Evolutionary conservation across 768 basidiomycete genomes (phyloP), one percentile per base, ranked within the genome.

Genomic region (Lentinula boryana): DNA sequence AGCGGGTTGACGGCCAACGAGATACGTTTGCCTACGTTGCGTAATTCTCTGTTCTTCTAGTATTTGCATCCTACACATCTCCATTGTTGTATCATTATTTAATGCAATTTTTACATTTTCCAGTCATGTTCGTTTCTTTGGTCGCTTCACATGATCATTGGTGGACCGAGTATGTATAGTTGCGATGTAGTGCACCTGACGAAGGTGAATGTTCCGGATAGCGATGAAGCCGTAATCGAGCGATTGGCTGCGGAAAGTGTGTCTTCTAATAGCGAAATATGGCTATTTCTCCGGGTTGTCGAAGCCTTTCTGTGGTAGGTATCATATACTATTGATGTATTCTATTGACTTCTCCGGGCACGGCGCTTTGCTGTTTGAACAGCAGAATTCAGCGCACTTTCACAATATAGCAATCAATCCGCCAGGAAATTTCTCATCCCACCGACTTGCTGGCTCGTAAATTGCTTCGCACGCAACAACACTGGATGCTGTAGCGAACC

Each of bases 1-100:
- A 98, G 69, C 88, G 96, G 31, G 89, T 93, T 10, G 93, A 93
- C 18, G 91, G 88, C 10, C 86, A 88, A 18, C 87, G 89, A 69
- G 94, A 96, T 74, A 90, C 90, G 40, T 75, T 74, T 58, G 69
- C 72, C 12, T 75, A 74, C 44, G 73, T 75, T 15, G 73, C 74
- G 65, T 76, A 64, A 70, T 57, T 60, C 36, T 44, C 49, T 33
- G 5, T 44, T 21, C 50, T 21, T 54, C 38, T 63, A 49, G 58
- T 56, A 62, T 60, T 43, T 66, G 60, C 61, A 65, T 60, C 61
- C 58, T 31, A 41, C 62, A 62, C 62, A 62, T 65, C 66, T 38
- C 58, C 4, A 67, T 65, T 55, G 27, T 54, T 60, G 52, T 60
- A 60, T 33, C 36, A 50, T 44, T 60, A 38, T 13, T 38, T 8